phyloP scores from a whole-genome alignment of 257 asterid genomes.

The Gynochthodes officinalis region DNA sequence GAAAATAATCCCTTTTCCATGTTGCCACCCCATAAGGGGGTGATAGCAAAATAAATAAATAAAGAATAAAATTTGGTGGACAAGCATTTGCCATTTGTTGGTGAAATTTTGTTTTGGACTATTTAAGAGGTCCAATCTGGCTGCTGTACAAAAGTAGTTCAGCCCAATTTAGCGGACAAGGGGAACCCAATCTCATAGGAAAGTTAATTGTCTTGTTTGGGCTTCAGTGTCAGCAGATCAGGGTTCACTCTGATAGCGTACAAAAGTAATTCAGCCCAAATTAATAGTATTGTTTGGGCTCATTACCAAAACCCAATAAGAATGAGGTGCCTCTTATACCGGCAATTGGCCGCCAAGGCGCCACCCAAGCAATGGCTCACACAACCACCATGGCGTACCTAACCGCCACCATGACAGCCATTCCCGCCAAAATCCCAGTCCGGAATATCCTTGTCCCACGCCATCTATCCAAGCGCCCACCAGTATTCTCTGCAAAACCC shows the following conservation, averaged over 20 bases:
- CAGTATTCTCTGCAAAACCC: constrained; percentile 1
- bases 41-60: no score
- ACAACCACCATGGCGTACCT: constrained; percentile 7
- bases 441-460: constrained; percentile 16
- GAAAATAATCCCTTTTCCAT: not conserved
- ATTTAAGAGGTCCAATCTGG: not conserved
- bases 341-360: not conserved
- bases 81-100: no score
- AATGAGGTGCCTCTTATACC: not conserved
- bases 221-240: no score
- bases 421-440: constrained; percentile 40
- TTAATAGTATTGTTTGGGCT: no score
- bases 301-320: not conserved
- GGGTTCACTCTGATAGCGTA: not conserved
- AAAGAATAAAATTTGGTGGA: no score
- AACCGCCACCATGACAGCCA: constrained; percentile 26
- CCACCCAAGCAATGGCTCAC: constrained; percentile 15
- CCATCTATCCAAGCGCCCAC: not conserved
- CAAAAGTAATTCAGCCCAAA: not conserved
- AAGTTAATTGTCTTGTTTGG: not conserved
- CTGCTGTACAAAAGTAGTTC: not conserved
- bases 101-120: not conserved
- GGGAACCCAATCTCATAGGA: not conserved
- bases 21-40: no score
- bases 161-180: not conserved